Evolutionary conservation across 371 early-diverging fungal genomes (phyloP), one percentile per base, ranked within the genome.

Genomic region (Cokeromyces recurvatus): DNA sequence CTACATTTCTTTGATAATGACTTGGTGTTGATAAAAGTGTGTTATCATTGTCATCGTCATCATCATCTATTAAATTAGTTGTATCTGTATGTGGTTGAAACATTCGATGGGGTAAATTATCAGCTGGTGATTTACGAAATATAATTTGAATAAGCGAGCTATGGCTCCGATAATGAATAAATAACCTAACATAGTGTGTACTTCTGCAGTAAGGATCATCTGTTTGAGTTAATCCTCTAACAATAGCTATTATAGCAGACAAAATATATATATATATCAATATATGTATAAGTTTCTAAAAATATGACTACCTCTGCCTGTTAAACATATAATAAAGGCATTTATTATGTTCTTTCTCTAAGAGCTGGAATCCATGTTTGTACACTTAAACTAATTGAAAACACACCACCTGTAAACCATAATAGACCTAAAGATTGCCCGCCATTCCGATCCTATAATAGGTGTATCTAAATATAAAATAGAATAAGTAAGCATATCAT

Each of bases 71-170:
- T 4, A 46, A 35, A 7, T 31, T 29, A 7, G 35, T n/a, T n/a
- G n/a, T n/a, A n/a, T n/a, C n/a, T n/a, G n/a, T n/a, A n/a, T 2
- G 29, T 47, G 2, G 43, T 29, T 2, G 31, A 20, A 7, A 32
- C 53, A 67, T 40, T 14, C 57, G 59, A 40, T 55, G 65, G n/a
- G 73, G 69, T 12, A 66, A 46, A 40, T 65, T 64, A 12, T 67
- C 67, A 24, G 48, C 46, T 4, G 68, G 72, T 56, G 72, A 61
- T 38, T 64, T 66, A 24, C 73, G 62, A 43, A 72, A 65, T 23
- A 62, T 42, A 36, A 72, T 57, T 47, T 72, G 73, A 16, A 62
- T 42, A 20, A 58, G 11, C 73, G 57, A 2, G 60, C 49, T 4
- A 60, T 25, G 23, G 69, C 57, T 32, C 64, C 66, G 40, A 61